Evolutionary conservation across 345 rosid genomes (phyloP), one percentile per base, ranked within the genome.

Genomic region (Syzygium aromaticum): DNA sequence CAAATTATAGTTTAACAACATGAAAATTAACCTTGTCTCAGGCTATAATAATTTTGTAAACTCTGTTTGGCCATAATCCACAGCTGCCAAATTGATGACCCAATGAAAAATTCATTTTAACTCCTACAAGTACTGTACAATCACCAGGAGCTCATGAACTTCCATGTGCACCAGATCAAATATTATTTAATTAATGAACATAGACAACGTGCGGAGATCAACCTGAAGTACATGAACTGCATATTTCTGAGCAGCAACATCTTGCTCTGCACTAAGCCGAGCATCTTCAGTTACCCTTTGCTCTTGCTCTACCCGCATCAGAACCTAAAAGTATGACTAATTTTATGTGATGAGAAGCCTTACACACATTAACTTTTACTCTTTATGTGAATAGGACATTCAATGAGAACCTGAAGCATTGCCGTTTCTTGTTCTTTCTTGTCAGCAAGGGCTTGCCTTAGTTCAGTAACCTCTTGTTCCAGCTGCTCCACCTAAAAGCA

Each of bases 241-340:
- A 86, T 87, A 89, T 95, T 88, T 93, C 88, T 94, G 99, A 59
- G 96, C 92, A 84, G 93, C 92, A 90, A 96, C 95, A 85, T 95
- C 97, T 85, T 93, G 93, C 92, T 98, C 99, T 86, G 99, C 96
- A 84, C 85, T 89, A 87, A 91, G 64, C 6, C 98, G 95, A 87
- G 97, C 99, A 84, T 96, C 99, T 95, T 96, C 99, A 54, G 99
- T 94, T 89, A 95, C 87, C 92, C 88, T 94, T 88, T 96, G 99
- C 67, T 98, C 98, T 91, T 96, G 98, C 89, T 96, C 96, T 80
- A 96, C 94, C 91, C 92, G 95, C 93, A 98, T 91, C 88, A 96
- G 90, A 87, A 96, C 96, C 99, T 97, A 86, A 77, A 87, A 84
- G 54, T 53, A 86, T 22, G 28, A 53, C 30, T 57, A 86, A 85